Conservation (phyloP, 371 early-diverging fungal genomes). For the Mortierella sp. region DNA sequence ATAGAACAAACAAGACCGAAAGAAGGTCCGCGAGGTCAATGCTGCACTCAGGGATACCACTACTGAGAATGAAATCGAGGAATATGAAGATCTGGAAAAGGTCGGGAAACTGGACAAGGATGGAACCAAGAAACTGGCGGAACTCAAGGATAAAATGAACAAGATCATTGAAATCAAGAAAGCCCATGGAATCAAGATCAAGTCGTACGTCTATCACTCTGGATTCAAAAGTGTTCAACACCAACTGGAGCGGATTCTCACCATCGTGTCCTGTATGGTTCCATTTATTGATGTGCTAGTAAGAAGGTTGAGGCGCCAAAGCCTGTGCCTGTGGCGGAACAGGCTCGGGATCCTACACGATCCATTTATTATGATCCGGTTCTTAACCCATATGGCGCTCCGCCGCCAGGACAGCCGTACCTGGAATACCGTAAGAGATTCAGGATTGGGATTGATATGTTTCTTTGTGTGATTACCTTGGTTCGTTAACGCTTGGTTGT, state of each 20-base stretch:
- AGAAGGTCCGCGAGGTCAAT: conserved; percentile 61
- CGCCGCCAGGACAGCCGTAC: conserved; percentile 56
- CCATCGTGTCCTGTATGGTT: background rate
- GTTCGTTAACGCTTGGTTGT: too few species aligned
- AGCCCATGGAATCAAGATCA: conserved; percentile 50
- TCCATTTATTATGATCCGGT: conserved; percentile 56
- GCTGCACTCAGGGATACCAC: conserved; percentile 64
- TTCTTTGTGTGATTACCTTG: background rate
- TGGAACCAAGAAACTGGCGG: conserved; percentile 57
- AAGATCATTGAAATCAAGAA: conserved; percentile 65
- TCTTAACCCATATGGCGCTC: conserved; percentile 56
- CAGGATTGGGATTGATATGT: too few species aligned
- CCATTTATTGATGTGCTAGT: conserved; percentile 4
- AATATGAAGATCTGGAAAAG: conserved; percentile 62
- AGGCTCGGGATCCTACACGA: conserved; percentile 50
- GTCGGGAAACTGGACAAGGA: conserved; percentile 62
- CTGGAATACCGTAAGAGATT: conserved; percentile 46
- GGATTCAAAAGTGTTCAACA: background rate
- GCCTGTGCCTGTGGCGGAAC: conserved; percentile 30
- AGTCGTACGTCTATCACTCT: conserved; percentile 18
- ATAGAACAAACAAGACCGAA: conserved; percentile 73
- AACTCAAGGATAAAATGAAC: conserved; percentile 56
- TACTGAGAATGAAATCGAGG: conserved; percentile 58
- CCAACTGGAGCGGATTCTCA: background rate
- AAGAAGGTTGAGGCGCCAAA: conserved; percentile 32